These are phyloP conservation scores for Manihot esculenta DNA, from an alignment of 441 rosid species.

Conservation along the genomic window DNA sequence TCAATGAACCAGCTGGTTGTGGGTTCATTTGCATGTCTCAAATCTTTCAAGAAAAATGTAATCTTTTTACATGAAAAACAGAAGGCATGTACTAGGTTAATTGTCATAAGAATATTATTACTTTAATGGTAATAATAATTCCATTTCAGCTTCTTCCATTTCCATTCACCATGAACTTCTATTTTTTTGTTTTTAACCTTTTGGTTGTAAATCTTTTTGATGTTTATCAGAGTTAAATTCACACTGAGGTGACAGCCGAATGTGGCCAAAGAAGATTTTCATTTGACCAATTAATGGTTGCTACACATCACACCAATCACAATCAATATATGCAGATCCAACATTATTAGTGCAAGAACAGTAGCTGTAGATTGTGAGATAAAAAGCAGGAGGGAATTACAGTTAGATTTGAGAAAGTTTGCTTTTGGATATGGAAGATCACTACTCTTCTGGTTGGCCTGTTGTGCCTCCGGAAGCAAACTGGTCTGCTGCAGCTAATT, in stretches of 20 bases:
- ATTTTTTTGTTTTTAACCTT: neutral
- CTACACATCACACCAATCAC: conserved; percentile 50
- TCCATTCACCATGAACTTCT: neutral
- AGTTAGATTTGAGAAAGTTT: neutral
- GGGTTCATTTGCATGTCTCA: conserved; percentile 1
- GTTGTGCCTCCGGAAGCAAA: conserved; percentile 25
- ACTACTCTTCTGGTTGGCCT: conserved; percentile 27
- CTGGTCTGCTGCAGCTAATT: conserved; percentile 33
- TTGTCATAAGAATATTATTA: no score
- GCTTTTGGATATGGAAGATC: conserved; percentile 35
- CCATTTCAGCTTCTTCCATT: neutral
- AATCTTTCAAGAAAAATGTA: neutral
- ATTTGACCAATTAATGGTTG: conserved; percentile 37
- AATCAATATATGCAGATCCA: conserved; percentile 35
- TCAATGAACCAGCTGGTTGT: conserved; percentile 7
- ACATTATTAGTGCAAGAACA: conserved; percentile 41
- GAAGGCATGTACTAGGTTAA: neutral
- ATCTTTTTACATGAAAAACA: no score
- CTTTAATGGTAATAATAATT: neutral
- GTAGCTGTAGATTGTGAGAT: conserved; percentile 26
- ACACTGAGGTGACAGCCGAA: conserved; percentile 37
- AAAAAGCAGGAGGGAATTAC: conserved; percentile 13
- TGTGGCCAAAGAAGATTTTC: conserved; percentile 36
- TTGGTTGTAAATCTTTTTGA: neutral
- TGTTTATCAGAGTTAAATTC: neutral